Evolutionary conservation across 768 basidiomycete species (phyloP), one percentile per base, ranked within the genome.

Genomic region (Calvatia gigantea): DNA sequence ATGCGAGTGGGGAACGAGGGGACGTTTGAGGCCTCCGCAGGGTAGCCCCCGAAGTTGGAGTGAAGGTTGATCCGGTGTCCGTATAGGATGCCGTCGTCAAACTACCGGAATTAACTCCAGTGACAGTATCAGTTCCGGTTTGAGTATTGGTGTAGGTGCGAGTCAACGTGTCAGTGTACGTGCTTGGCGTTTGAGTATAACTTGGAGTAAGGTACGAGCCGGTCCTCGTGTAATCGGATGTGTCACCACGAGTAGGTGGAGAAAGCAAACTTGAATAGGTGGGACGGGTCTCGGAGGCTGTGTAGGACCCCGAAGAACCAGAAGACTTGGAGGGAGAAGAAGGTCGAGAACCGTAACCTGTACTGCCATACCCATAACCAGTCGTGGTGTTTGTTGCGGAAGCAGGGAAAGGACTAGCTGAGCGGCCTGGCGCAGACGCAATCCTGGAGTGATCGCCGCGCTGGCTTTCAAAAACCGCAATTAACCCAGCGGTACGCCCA

Each of bases 1-100:
- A 88, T 0, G 84, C 76, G 25, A 89, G 72, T 1, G 89, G 87
- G 3, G 86, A 87, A 7, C 86, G 80, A 3, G 89, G 86, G 3
- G 85, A 83, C 0, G 75, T 75, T 53, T 86, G 82, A 2, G 85
- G 83, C 38, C 85, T 78, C 35, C 84, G 83, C 15, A 89, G 70
- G 9, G 81, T 71, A 0, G 85, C 79, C 1, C 66, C 57, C 4
- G 75, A 71, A 2, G 72, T 70, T 1, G 70, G 71, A 1, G 81
- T 80, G 44, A 72, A 72, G 1, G 78, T 78, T 19, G 73, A 70
- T 28, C 68, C 69, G 3, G 71, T 72, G n/a, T 66, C 62, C 4
- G 74, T 69, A 45, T 65, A 68, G 11, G 70, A 63, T 45, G 68
- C 67, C 12, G 70, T 67, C 27, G 74, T 65, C 35, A 70, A 67